A percentile compares a stretch with the other conserved stretches of the same genome.
These are phyloP conservation scores for Lasiodiplodia hormozganensis DNA, from an alignment of 2,329 filamentous ascomycete genomes.

Conservation along the genomic window DNA sequence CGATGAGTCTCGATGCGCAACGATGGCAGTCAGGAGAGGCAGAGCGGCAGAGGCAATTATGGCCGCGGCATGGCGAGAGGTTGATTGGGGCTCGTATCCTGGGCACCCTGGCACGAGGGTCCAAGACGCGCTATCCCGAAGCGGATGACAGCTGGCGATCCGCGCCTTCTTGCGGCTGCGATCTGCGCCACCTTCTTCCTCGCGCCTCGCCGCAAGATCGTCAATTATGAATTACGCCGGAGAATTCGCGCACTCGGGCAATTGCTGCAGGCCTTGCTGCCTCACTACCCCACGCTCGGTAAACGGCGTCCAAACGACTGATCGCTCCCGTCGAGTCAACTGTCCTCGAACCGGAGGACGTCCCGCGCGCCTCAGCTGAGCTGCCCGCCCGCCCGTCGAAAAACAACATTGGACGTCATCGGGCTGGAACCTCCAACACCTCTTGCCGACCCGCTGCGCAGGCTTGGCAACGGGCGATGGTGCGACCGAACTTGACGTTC, in stretches of 20 bases:
- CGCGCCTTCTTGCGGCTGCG: background rate
- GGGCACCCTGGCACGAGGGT: background rate
- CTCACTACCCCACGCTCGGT: slow-evolving; percentile 16
- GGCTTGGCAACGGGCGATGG: slow-evolving; percentile 20
- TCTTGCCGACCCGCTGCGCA: background rate
- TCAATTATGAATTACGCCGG: slow-evolving; percentile 11
- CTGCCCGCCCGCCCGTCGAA: background rate
- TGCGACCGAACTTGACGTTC: background rate
- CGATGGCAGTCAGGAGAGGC: background rate
- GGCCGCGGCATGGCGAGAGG: background rate
- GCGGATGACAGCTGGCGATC: background rate
- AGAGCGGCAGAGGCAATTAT: slow-evolving; percentile 7
- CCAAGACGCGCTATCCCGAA: background rate
- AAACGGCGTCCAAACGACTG: background rate
- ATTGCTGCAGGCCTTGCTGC: background rate
- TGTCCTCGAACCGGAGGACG: background rate
- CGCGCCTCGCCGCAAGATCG: slow-evolving; percentile 10
- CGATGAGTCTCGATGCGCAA: background rate
- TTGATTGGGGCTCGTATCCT: background rate
- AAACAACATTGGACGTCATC: background rate
- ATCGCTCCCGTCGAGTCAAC: background rate
- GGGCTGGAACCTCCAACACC: background rate
- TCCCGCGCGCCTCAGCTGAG: background rate
- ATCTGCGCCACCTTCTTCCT: slow-evolving; percentile 1
- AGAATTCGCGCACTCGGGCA: slow-evolving; percentile 16